These are phyloP conservation scores for Hansfordia pulvinata DNA, from an alignment of 2,329 filamentous ascomycete species.

Conservation along the genomic window DNA sequence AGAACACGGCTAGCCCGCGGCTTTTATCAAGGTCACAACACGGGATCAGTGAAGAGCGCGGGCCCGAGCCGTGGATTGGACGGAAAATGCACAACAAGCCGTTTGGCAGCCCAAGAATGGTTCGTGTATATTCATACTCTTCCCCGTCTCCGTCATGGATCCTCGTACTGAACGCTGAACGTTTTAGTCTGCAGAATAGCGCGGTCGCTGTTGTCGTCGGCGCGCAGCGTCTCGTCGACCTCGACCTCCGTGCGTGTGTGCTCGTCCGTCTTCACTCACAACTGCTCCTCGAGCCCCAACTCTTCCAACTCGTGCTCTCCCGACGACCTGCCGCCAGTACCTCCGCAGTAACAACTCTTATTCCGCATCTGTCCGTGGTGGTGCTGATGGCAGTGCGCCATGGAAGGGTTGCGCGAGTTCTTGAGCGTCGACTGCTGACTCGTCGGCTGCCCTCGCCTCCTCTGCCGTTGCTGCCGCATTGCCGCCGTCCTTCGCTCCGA, in stretches of 20 bases:
- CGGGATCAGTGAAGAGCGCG: no score
- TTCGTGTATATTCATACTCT: no score
- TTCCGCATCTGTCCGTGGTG: no score
- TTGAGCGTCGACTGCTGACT: background rate
- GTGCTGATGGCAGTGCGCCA: no score
- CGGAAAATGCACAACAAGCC: no score
- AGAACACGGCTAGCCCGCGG: no score
- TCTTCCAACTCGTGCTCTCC: background rate
- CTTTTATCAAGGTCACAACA: no score
- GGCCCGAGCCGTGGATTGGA: no score
- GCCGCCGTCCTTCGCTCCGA: no score
- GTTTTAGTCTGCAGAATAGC: background rate
- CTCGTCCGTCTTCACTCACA: background rate
- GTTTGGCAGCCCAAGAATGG: no score
- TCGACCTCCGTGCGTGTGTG: background rate
- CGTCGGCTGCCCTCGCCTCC: background rate
- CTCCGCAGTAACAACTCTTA: no score
- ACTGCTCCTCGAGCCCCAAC: background rate
- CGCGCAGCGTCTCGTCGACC: background rate
- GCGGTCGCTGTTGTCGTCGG: background rate
- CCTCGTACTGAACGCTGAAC: background rate
- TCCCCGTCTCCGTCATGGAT: no score
- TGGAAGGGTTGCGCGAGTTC: background rate
- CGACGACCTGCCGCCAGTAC: background rate
- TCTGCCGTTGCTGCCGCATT: background rate